These are phyloP conservation scores for Stephania cephalantha DNA, from an alignment of 164 flowering plant species.

Conservation along the genomic window DNA sequence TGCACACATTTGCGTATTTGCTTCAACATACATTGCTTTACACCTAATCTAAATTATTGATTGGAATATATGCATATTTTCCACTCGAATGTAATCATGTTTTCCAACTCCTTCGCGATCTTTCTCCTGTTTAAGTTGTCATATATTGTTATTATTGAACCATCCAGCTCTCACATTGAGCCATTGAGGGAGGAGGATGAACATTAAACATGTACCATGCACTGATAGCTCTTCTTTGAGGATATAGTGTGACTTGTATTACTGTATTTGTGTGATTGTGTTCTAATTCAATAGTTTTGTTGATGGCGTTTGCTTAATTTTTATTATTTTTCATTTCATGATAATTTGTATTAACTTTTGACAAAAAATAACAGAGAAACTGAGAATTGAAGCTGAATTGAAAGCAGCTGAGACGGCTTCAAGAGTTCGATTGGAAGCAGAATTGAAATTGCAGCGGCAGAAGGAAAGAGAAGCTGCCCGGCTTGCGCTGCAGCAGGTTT, in stretches of 20 bases:
- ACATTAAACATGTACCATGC: background rate
- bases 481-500: constrained; percentile 55
- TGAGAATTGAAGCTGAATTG: constrained; percentile 58
- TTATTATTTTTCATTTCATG: background rate
- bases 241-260: background rate
- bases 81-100: too few relatives aligned
- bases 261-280: background rate
- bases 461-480: constrained; percentile 79
- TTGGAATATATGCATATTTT: background rate
- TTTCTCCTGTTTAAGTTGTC: too few relatives aligned
- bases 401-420: constrained; percentile 61
- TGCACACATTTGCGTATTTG: too few relatives aligned
- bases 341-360: background rate
- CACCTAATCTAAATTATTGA: background rate
- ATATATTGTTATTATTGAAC: too few relatives aligned
- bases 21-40: background rate
- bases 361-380: constrained; percentile 41
- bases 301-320: background rate
- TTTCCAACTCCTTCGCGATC: too few relatives aligned
- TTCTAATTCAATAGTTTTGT: background rate
- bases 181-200: background rate
- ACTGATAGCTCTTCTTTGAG: background rate
- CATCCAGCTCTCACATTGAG: background rate
- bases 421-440: constrained; percentile 36
- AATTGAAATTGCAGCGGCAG: constrained; percentile 44